A percentile compares a stretch with the other conserved stretches of the same genome.
phyloP scores from a whole-genome alignment of 805 yeast species.

The Ogataea allantospora region DNA sequence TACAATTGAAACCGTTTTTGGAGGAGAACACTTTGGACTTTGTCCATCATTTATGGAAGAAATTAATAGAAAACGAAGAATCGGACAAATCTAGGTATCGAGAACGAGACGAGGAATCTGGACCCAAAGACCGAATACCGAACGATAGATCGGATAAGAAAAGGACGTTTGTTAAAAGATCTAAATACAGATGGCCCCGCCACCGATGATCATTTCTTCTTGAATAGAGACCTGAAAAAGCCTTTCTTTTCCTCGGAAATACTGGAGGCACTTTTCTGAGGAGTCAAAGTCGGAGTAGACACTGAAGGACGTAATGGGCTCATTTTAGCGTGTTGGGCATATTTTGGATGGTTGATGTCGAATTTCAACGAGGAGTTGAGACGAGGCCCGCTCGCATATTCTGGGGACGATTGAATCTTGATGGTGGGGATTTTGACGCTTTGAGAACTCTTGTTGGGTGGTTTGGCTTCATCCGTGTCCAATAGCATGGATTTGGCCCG shows the following conservation, averaged over 20 bases:
- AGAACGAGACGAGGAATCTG: neutral
- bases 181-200: neutral
- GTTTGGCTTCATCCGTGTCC: slow-evolving; percentile 15
- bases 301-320: slow-evolving; percentile 4
- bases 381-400: slow-evolving; percentile 22
- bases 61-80: slow-evolving; percentile 14
- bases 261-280: slow-evolving; percentile 3
- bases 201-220: slow-evolving; percentile 9
- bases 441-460: slow-evolving; percentile 1
- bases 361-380: slow-evolving; percentile 23
- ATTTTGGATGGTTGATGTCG: slow-evolving; percentile 23
- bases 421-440: slow-evolving; percentile 13
- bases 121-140: neutral
- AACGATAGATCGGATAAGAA: neutral
- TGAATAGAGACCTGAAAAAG: slow-evolving; percentile 23
- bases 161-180: neutral
- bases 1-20: slow-evolving; percentile 46
- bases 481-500: slow-evolving; percentile 33
- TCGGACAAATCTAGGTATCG: slow-evolving; percentile 2
- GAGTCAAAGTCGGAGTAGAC: slow-evolving; percentile 2
- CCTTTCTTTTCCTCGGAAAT: slow-evolving; percentile 15
- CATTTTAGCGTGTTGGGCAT: slow-evolving; percentile 6
- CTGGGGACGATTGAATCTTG: slow-evolving; percentile 11
- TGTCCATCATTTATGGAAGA: slow-evolving; percentile 43
- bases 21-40: slow-evolving; percentile 39